Conservation (phyloP, 2,329 filamentous ascomycete species). For the Fusarium annulatum region DNA sequence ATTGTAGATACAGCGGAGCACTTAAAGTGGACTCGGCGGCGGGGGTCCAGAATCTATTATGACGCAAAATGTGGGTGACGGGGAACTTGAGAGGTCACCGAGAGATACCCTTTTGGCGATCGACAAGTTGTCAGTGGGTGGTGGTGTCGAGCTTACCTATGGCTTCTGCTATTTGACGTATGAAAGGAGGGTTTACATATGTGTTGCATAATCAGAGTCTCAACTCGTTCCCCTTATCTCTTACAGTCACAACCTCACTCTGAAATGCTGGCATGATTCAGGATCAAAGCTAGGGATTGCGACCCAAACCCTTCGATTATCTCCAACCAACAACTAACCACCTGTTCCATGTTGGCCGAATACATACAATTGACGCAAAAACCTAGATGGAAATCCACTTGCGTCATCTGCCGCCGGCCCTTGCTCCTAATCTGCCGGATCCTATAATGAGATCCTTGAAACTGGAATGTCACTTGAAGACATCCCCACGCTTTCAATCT, state of each 20-base stretch:
- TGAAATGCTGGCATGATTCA: not conserved
- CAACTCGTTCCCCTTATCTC: not conserved
- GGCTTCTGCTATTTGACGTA: conserved; percentile 1
- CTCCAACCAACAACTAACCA: not conserved
- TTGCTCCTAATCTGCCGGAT: conserved; percentile 5
- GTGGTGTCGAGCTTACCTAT: not conserved
- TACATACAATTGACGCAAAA: not conserved
- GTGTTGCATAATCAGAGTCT: not conserved
- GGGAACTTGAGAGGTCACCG: not conserved
- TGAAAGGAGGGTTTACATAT: not conserved
- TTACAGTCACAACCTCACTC: not conserved
- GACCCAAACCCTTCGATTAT: not conserved
- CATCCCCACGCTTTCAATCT: conserved; percentile 25
- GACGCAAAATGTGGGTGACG: conserved; percentile 15
- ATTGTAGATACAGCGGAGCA: not conserved
- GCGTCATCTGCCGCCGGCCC: conserved; percentile 10
- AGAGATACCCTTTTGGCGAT: conserved; percentile 4
- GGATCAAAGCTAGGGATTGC: not conserved
- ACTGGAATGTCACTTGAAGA: conserved; percentile 16
- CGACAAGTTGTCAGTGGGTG: conserved; percentile 16
- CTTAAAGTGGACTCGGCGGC: not conserved
- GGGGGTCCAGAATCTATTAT: conserved; percentile 7
- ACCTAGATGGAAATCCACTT: not conserved
- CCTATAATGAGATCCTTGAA: conserved; percentile 15
- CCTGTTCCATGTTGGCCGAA: not conserved